These are phyloP conservation scores for Leccinellum albellum DNA, from an alignment of 768 basidiomycete species.

Conservation along the genomic window DNA sequence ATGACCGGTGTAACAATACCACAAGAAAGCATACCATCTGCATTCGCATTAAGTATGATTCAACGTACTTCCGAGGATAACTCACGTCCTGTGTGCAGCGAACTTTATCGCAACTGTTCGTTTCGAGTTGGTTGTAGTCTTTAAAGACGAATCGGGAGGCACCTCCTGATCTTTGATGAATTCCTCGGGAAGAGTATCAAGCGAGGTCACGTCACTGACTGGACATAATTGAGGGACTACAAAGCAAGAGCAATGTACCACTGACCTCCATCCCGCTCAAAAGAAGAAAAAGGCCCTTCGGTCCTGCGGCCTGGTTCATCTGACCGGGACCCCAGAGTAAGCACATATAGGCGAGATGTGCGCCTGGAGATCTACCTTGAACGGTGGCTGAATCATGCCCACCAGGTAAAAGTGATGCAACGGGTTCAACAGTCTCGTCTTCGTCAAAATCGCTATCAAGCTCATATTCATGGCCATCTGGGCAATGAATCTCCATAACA, in stretches of 20 bases:
- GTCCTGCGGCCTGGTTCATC: background rate
- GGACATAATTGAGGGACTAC: slow-evolving; percentile 2
- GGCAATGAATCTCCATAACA: slow-evolving; percentile 4
- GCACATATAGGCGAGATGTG: background rate
- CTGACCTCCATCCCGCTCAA: slow-evolving; percentile 12
- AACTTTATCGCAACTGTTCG: slow-evolving; percentile 6
- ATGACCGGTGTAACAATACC: slow-evolving; percentile 24
- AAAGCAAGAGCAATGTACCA: background rate
- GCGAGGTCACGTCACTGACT: slow-evolving; percentile 4
- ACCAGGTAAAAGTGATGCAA: background rate
- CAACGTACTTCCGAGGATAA: background rate
- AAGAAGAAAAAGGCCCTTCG: slow-evolving; percentile 3
- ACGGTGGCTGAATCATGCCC: background rate
- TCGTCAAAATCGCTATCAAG: slow-evolving; percentile 27
- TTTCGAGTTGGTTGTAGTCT: background rate
- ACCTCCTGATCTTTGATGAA: background rate
- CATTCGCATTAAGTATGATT: background rate
- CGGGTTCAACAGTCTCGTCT: background rate
- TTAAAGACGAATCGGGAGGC: background rate
- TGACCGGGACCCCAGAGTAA: background rate
- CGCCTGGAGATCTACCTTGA: slow-evolving; percentile 2
- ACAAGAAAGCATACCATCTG: slow-evolving; percentile 25
- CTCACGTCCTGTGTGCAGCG: slow-evolving; percentile 17
- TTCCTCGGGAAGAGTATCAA: background rate
- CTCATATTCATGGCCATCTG: slow-evolving; percentile 14